These are phyloP conservation scores for Lithospermum erythrorhizon DNA, from an alignment of 257 asterid genomes.

Conservation along the genomic window DNA sequence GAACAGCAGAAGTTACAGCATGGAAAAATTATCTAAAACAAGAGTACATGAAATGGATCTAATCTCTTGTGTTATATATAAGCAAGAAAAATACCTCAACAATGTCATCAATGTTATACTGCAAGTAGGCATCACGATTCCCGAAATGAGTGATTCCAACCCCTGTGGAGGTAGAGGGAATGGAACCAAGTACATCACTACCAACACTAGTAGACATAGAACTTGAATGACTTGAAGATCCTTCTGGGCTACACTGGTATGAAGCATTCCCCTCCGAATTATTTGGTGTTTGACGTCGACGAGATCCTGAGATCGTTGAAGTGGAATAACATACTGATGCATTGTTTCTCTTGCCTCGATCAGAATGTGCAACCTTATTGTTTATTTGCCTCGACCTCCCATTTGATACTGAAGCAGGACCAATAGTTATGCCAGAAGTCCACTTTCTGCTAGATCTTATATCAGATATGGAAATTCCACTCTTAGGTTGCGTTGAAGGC, in stretches of 20 bases:
- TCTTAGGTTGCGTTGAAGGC: constrained; percentile 17
- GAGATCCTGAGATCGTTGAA: constrained; percentile 17
- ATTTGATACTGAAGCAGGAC: constrained; percentile 28
- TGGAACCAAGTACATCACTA: constrained; percentile 18
- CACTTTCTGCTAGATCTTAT: constrained; percentile 24
- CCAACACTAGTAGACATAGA: constrained; percentile 32
- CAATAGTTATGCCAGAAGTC: constrained; percentile 21
- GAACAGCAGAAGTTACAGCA: constrained; percentile 5
- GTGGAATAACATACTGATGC: constrained; percentile 24
- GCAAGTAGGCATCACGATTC: constrained; percentile 28
- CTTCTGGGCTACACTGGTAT: constrained; percentile 19
- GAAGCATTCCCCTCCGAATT: constrained; percentile 21
- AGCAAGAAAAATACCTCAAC: constrained; percentile 44
- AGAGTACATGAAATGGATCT: neutral
- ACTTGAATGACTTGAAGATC: constrained; percentile 38
- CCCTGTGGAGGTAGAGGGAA: constrained; percentile 26
- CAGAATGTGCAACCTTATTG: constrained; percentile 23
- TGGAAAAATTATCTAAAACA: constrained; percentile 5
- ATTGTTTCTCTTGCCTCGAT: constrained; percentile 23
- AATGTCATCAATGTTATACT: constrained; percentile 20
- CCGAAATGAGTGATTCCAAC: constrained; percentile 21
- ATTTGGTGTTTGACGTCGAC: constrained; percentile 19
- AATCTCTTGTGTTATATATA: neutral
- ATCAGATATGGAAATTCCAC: constrained; percentile 36
- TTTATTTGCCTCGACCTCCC: constrained; percentile 29